phyloP scores from a whole-genome alignment of 179 eudicot species.

The Sideroxylon spinosum region DNA sequence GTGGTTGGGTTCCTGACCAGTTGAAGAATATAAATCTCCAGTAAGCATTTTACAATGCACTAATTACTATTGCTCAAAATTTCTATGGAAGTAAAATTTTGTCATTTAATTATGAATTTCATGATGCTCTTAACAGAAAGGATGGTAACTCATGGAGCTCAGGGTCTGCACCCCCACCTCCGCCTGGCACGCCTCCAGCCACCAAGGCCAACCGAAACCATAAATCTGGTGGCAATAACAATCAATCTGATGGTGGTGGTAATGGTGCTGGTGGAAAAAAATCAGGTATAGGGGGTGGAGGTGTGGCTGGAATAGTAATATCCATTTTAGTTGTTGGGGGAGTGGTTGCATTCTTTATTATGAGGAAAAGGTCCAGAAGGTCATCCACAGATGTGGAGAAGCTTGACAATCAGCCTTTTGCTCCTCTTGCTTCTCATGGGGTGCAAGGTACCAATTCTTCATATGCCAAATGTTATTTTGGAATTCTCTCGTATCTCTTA shows the following conservation, averaged over 20 bases:
- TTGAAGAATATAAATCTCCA: slow-evolving; percentile 66
- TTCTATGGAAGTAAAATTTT: background rate
- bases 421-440: slow-evolving; percentile 58
- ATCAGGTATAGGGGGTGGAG: slow-evolving; percentile 82
- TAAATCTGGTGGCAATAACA: slow-evolving; percentile 37
- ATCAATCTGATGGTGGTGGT: slow-evolving; percentile 33
- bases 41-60: slow-evolving; percentile 40
- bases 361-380: slow-evolving; percentile 66
- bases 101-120: slow-evolving; percentile 13
- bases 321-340: slow-evolving; percentile 69
- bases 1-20: slow-evolving; percentile 82
- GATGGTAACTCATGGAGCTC: slow-evolving; percentile 78
- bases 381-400: slow-evolving; percentile 67
- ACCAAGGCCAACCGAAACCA: slow-evolving; percentile 31
- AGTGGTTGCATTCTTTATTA: slow-evolving; percentile 55
- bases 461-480: background rate
- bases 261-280: slow-evolving; percentile 33
- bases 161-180: slow-evolving; percentile 94
- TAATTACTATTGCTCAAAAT: background rate
- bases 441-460: slow-evolving; percentile 46
- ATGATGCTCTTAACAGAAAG: slow-evolving; percentile 40
- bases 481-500: background rate
- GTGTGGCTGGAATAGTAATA: slow-evolving; percentile 71
- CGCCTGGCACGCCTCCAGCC: slow-evolving; percentile 73
- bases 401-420: slow-evolving; percentile 64